Evolutionary conservation across 1,284 basidiomycete genomes (phyloP).

Genomic region (Puccinia horiana): DNA sequence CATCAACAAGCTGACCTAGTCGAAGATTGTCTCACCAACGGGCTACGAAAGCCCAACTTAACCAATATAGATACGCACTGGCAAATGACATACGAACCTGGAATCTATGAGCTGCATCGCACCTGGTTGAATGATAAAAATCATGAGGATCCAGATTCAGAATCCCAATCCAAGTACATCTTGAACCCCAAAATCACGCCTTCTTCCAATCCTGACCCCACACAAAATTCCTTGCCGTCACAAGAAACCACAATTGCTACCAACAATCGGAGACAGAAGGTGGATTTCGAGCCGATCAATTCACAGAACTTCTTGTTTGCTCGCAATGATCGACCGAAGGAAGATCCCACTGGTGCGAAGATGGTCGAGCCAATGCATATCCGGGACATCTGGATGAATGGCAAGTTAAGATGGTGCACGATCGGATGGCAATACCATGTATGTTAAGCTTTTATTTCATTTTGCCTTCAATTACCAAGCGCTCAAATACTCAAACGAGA

Average conservation of each 20-base stretch:
- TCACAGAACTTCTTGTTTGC: conserved; percentile 27
- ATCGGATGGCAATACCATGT: conserved; percentile 47
- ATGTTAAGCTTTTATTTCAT: neutral
- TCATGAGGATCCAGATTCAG: neutral
- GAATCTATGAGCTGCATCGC: conserved; percentile 38
- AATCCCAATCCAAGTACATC: neutral
- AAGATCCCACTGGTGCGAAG: conserved; percentile 19
- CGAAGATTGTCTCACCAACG: conserved; percentile 24
- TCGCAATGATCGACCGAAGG: conserved; percentile 19
- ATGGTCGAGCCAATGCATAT: conserved; percentile 25
- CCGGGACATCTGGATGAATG: conserved; percentile 39
- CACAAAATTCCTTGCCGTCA: neutral
- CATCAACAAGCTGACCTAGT: conserved; percentile 26
- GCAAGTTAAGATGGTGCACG: conserved; percentile 42
- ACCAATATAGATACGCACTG: conserved; percentile 42
- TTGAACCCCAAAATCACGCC: neutral
- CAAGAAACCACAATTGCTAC: neutral
- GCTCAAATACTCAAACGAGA: neutral
- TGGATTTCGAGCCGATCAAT: conserved; percentile 38
- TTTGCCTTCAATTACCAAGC: neutral
- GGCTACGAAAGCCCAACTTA: conserved; percentile 27
- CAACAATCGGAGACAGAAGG: conserved; percentile 27
- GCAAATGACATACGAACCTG: conserved; percentile 1
- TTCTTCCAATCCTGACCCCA: neutral
- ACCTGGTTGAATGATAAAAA: neutral